These are phyloP conservation scores for Carallia brachiata DNA, from an alignment of 345 rosid species.

Conservation along the genomic window DNA sequence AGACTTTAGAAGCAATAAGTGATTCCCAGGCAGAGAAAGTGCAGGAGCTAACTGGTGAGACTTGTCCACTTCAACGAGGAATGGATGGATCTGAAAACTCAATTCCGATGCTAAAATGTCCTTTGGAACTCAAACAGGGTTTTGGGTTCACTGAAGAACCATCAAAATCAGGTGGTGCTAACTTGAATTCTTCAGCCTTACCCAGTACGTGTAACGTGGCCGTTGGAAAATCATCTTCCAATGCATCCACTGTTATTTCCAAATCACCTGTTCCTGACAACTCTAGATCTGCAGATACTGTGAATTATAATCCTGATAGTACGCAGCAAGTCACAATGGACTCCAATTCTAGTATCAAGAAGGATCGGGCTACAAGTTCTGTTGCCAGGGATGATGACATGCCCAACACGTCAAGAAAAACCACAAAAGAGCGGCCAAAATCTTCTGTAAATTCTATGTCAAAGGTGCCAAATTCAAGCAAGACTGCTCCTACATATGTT, in stretches of 20 bases:
- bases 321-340: constrained; percentile 41
- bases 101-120: constrained; percentile 28
- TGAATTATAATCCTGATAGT: constrained; percentile 34
- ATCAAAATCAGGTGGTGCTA: constrained; percentile 36
- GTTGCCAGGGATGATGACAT: constrained; percentile 42
- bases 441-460: constrained; percentile 38
- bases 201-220: constrained; percentile 40
- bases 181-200: constrained; percentile 30
- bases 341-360: constrained; percentile 34
- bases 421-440: constrained; percentile 43
- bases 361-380: constrained; percentile 46
- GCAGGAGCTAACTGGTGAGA: constrained; percentile 27
- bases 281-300: constrained; percentile 45
- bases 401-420: constrained; percentile 38
- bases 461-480: constrained; percentile 48
- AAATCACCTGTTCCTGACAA: constrained; percentile 40
- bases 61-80: constrained; percentile 35
- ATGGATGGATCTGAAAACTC: constrained; percentile 34
- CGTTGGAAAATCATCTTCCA: constrained; percentile 48
- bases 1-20: constrained; percentile 42
- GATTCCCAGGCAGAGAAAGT: constrained; percentile 33
- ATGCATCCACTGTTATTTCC: constrained; percentile 32
- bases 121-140: constrained; percentile 37
- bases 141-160: constrained; percentile 37
- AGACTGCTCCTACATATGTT: constrained; percentile 49